These are phyloP conservation scores for Cladorrhinum samala DNA, from an alignment of 495 filamentous ascomycete species.

Conservation along the genomic window DNA sequence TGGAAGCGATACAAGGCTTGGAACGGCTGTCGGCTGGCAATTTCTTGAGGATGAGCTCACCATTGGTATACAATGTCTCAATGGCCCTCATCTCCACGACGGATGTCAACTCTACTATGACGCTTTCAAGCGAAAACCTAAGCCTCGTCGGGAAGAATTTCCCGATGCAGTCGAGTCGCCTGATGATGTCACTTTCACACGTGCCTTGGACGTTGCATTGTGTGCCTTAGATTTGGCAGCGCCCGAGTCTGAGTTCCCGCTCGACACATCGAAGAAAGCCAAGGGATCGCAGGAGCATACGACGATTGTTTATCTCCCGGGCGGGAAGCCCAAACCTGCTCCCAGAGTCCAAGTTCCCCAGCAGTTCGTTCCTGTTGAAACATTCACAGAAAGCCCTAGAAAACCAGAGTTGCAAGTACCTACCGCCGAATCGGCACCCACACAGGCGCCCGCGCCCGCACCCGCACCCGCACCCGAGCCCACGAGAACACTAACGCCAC, in stretches of 20 bases:
- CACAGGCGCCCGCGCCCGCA: background rate
- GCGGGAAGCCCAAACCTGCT: slow-evolving; percentile 12
- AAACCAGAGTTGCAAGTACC: background rate
- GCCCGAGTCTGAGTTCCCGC: slow-evolving; percentile 18
- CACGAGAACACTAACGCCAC: background rate
- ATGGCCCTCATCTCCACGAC: slow-evolving; percentile 22
- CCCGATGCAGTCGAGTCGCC: slow-evolving; percentile 5
- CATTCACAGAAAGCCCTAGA: background rate
- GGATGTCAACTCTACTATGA: slow-evolving; percentile 27
- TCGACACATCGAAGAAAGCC: slow-evolving; percentile 6
- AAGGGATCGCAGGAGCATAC: slow-evolving; percentile 12
- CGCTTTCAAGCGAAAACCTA: slow-evolving; percentile 17
- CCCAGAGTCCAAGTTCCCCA: background rate
- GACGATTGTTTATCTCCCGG: slow-evolving; percentile 20
- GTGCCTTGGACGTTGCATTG: slow-evolving; percentile 16
- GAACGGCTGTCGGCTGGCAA: slow-evolving; percentile 25
- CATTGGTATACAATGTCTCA: slow-evolving; percentile 37
- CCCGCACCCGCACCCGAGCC: background rate
- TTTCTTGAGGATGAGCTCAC: slow-evolving; percentile 39
- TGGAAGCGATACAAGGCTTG: slow-evolving; percentile 19
- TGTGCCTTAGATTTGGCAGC: slow-evolving; percentile 21
- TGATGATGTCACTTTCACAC: slow-evolving; percentile 19
- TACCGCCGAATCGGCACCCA: background rate
- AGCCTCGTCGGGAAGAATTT: slow-evolving; percentile 23
- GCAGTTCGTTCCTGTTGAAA: background rate